phyloP scores from a whole-genome alignment of 257 asterid species.

The Solanum ossicruentum region DNA sequence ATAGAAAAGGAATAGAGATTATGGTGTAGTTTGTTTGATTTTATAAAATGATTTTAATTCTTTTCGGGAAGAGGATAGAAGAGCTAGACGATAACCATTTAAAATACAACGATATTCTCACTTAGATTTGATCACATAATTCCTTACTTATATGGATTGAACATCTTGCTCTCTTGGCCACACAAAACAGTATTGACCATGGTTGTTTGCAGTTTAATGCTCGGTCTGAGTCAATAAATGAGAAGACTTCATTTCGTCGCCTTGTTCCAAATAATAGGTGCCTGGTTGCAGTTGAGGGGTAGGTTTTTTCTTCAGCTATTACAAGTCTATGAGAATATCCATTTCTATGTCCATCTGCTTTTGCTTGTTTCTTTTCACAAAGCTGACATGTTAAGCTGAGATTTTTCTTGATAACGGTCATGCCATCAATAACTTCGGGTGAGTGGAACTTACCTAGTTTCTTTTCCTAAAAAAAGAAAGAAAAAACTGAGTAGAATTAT shows the following conservation, averaged over 20 bases:
- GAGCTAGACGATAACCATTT: background rate
- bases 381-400: background rate
- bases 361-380: background rate
- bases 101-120: background rate
- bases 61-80: background rate
- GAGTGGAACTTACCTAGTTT: background rate
- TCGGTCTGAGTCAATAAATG: constrained; percentile 62
- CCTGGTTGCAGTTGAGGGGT: constrained; percentile 88
- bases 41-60: background rate
- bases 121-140: background rate
- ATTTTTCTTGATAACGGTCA: background rate
- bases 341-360: background rate
- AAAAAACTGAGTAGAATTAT: background rate
- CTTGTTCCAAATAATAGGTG: constrained; percentile 76
- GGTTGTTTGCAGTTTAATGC: constrained; percentile 68
- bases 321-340: background rate
- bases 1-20: background rate
- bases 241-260: constrained; percentile 87
- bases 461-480: background rate
- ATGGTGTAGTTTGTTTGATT: background rate
- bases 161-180: background rate
- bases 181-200: constrained; percentile 2
- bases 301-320: constrained; percentile 1
- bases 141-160: background rate
- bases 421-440: background rate